Conservation (phyloP, 2,329 filamentous ascomycete genomes). For the Aureobasidium leucospermi region DNA sequence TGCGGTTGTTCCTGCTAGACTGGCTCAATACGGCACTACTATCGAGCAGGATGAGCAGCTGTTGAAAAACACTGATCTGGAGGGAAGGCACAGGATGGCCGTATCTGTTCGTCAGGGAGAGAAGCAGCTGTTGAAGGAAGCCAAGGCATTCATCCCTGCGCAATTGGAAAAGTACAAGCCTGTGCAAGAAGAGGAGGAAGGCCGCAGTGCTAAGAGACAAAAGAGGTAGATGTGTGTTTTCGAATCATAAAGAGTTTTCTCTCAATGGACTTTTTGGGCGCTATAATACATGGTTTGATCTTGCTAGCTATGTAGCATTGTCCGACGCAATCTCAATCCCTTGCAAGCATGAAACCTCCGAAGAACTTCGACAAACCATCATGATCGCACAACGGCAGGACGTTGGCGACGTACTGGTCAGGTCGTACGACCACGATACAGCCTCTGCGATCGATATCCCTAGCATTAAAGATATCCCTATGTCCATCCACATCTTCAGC, state of each 20-base stretch:
- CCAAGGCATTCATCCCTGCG: neutral
- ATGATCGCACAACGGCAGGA: constrained; percentile 23
- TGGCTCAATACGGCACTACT: constrained; percentile 14
- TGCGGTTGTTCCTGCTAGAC: neutral
- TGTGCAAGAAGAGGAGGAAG: constrained; percentile 4
- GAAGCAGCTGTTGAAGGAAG: constrained; percentile 9
- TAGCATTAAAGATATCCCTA: constrained; percentile 45
- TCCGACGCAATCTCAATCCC: neutral
- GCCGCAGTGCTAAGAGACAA: constrained; percentile 6
- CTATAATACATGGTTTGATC: neutral
- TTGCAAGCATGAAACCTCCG: constrained; percentile 18
- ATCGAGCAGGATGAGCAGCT: constrained; percentile 7
- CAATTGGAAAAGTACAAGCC: constrained; percentile 9
- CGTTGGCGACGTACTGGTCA: constrained; percentile 55
- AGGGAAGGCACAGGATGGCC: constrained; percentile 6
- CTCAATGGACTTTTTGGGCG: neutral
- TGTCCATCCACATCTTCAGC: constrained; percentile 37
- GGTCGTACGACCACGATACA: constrained; percentile 56
- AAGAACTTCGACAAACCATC: constrained; percentile 23
- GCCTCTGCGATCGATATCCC: constrained; percentile 51
- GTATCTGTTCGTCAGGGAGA: constrained; percentile 2
- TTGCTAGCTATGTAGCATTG: neutral
- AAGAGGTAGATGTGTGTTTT: neutral
- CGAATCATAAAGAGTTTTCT: neutral
- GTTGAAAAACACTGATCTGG: neutral